A percentile compares a stretch with the other conserved stretches of the same genome.
Conservation (phyloP, 225 moss, liverwort and hornwort species). For the Marchantia polymorpha region DNA sequence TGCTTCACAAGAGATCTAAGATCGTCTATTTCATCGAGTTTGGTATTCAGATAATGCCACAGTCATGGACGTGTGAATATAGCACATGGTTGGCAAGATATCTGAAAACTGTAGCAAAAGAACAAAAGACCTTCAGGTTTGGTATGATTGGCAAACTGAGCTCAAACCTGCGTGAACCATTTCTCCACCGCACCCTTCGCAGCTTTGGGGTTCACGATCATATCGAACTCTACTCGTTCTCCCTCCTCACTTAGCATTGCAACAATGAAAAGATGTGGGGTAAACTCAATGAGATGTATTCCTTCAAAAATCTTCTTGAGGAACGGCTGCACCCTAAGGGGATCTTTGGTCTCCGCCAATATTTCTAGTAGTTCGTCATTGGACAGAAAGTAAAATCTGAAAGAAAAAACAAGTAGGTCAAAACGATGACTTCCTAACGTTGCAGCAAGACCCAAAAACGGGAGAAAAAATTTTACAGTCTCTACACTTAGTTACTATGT, state of each 20-base stretch:
- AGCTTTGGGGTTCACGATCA: slow-evolving; percentile 74
- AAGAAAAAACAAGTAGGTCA: not conserved
- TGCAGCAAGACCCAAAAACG: not conserved
- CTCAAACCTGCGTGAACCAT: slow-evolving; percentile 65
- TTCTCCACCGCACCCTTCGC: slow-evolving; percentile 79
- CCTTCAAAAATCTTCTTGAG: slow-evolving; percentile 79
- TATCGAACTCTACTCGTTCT: slow-evolving; percentile 63
- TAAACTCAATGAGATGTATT: slow-evolving; percentile 60
- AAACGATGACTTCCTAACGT: not conserved
- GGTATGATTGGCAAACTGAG: not conserved
- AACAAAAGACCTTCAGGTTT: too few species aligned
- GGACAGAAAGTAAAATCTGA: slow-evolving; percentile 73
- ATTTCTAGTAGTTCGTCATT: slow-evolving; percentile 78
- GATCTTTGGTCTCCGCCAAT: slow-evolving; percentile 65
- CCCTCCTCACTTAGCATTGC: slow-evolving; percentile 83
- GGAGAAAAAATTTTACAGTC: too few species aligned
- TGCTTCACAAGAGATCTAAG: too few species aligned
- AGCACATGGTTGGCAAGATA: too few species aligned
- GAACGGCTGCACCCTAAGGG: slow-evolving; percentile 64
- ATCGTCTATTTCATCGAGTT: too few species aligned
- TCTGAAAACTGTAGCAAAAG: too few species aligned
- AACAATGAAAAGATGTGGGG: slow-evolving; percentile 35
- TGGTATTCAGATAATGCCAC: too few species aligned
- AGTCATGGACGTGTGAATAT: too few species aligned
- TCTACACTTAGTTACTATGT: too few species aligned